Evolutionary conservation across 2,329 filamentous ascomycete species (phyloP).

Genomic region (Claviceps monticola): DNA sequence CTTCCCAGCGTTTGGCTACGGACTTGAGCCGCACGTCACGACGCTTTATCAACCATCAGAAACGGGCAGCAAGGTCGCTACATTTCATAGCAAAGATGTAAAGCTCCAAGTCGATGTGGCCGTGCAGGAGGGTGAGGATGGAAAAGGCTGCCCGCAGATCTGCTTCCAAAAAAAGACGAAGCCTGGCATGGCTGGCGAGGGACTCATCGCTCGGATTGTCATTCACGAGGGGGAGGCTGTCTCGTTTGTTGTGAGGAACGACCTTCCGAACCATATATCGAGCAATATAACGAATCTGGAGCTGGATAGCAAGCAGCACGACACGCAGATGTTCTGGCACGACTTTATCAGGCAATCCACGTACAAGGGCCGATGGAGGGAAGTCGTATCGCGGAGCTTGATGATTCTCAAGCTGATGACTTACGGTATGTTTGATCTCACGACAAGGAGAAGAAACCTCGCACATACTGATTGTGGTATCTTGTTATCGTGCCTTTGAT

Average conservation of each 20-base stretch:
- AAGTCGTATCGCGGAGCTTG: slow-evolving; percentile 56
- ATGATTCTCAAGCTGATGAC: slow-evolving; percentile 66
- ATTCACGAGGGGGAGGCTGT: slow-evolving; percentile 53
- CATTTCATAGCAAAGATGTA: slow-evolving; percentile 44
- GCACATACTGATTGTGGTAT: not conserved
- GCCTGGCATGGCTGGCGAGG: slow-evolving; percentile 42
- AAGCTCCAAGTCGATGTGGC: slow-evolving; percentile 55
- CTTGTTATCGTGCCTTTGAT: too few relatives aligned
- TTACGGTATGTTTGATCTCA: slow-evolving; percentile 26
- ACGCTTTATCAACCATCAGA: slow-evolving; percentile 33
- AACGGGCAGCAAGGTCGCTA: slow-evolving; percentile 42
- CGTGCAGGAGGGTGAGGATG: slow-evolving; percentile 39
- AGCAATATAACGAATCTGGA: slow-evolving; percentile 42
- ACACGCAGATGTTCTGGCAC: slow-evolving; percentile 59
- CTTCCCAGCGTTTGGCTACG: slow-evolving; percentile 62
- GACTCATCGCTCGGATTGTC: slow-evolving; percentile 44
- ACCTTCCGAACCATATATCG: slow-evolving; percentile 42
- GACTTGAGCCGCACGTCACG: slow-evolving; percentile 45
- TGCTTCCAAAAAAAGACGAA: slow-evolving; percentile 39
- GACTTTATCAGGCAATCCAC: slow-evolving; percentile 58
- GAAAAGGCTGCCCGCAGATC: slow-evolving; percentile 34
- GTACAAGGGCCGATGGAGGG: slow-evolving; percentile 59
- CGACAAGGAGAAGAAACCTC: not conserved
- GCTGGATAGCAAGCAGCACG: slow-evolving; percentile 49
- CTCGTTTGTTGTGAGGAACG: slow-evolving; percentile 55